Conservation (phyloP, 257 asterid genomes). For the Solanum dulcamara region DNA sequence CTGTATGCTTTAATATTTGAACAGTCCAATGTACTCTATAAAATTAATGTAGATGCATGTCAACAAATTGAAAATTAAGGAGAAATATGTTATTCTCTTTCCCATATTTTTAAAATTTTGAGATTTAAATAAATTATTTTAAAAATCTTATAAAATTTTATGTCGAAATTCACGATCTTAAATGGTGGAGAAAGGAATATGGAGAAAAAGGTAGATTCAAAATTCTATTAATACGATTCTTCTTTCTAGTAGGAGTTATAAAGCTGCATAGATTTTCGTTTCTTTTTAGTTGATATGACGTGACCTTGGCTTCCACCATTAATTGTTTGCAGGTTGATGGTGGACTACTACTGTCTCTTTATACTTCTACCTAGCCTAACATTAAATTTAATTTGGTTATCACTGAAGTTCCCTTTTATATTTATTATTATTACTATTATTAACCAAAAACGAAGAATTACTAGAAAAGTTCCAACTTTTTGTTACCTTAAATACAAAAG, state of each 20-base stretch:
- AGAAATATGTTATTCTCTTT: neutral
- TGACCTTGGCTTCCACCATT: conserved; percentile 7
- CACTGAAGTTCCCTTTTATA: neutral
- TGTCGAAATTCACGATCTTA: too few relatives aligned
- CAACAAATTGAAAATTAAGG: neutral
- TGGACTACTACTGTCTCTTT: conserved; percentile 10
- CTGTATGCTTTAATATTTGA: neutral
- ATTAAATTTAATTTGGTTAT: neutral
- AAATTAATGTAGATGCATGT: too few relatives aligned
- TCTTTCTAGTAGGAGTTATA: neutral
- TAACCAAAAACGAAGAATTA: neutral
- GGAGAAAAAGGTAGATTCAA: neutral
- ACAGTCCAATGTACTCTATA: neutral
- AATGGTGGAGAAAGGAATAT: neutral
- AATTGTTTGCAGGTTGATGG: neutral
- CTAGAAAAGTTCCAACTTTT: conserved; percentile 2
- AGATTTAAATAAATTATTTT: neutral
- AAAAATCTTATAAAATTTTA: too few relatives aligned
- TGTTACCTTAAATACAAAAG: conserved; percentile 32
- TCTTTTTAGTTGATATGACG: conserved; percentile 6
- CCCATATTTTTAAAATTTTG: neutral
- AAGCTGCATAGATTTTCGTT: neutral
- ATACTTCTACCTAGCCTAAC: neutral
- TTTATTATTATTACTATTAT: neutral
- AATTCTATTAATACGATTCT: conserved; percentile 5